Evolutionary conservation across 208 protist genomes (phyloP).

Genomic region (Trypanosoma caninum): DNA sequence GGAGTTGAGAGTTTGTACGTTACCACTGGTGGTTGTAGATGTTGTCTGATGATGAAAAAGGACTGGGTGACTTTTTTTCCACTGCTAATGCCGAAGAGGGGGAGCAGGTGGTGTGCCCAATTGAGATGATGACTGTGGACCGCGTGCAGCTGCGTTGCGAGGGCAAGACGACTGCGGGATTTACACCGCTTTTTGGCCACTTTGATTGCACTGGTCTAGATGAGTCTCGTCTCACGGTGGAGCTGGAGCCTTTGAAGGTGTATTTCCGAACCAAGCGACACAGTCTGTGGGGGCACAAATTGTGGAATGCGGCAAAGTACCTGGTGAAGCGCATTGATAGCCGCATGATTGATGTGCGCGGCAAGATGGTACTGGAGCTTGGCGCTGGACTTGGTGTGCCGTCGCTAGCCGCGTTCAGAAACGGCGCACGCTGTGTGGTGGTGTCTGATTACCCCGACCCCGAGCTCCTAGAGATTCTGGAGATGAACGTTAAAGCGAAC

Average conservation of each 20-base stretch:
- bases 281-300: conserved; percentile 82
- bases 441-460: conserved; percentile 83
- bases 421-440: conserved; percentile 67
- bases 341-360: conserved; percentile 59
- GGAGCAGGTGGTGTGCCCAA: conserved; percentile 34
- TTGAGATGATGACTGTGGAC: conserved; percentile 49
- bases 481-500: conserved; percentile 71
- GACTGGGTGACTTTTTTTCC: conserved; percentile 51
- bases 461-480: conserved; percentile 71
- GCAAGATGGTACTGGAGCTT: conserved; percentile 77
- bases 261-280: conserved; percentile 80
- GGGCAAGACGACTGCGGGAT: conserved; percentile 46
- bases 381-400: conserved; percentile 85
- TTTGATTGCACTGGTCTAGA: conserved; percentile 51
- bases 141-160: conserved; percentile 39
- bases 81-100: conserved; percentile 24
- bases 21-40: not conserved
- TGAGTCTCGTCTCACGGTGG: too few species aligned
- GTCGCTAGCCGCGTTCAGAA: conserved; percentile 57
- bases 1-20: not conserved
- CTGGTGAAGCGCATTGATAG: conserved; percentile 84
- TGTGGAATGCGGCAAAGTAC: conserved; percentile 91
- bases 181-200: conserved; percentile 40
- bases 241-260: conserved; percentile 37
- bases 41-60: conserved; percentile 38